These are phyloP conservation scores for Macadamia integrifolia DNA, from an alignment of 164 flowering plant species.

Conservation along the genomic window DNA sequence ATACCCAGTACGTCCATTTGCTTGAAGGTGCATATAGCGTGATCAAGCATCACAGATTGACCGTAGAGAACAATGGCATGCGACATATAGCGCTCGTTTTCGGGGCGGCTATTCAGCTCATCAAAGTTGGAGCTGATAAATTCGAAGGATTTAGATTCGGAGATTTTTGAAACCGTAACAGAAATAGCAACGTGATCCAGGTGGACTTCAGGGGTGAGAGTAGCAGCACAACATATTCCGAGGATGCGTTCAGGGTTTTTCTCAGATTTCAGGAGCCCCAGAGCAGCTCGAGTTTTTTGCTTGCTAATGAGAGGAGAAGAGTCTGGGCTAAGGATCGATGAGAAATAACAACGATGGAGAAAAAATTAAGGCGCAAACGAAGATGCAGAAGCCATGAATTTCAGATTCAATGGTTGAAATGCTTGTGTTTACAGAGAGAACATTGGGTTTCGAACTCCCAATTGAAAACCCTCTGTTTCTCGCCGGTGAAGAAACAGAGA, in stretches of 20 bases:
- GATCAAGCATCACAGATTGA: slow-evolving; percentile 56
- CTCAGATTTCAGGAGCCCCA: slow-evolving; percentile 63
- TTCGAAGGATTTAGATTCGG: slow-evolving; percentile 32
- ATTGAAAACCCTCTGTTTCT: too few species aligned
- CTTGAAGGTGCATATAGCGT: slow-evolving; percentile 48
- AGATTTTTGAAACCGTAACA: slow-evolving; percentile 53
- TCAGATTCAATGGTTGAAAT: too few species aligned
- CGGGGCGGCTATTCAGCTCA: slow-evolving; percentile 50
- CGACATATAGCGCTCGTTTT: slow-evolving; percentile 44
- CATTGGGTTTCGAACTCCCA: too few species aligned
- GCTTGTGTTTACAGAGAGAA: too few species aligned
- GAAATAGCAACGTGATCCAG: slow-evolving; percentile 68
- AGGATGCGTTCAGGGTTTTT: slow-evolving; percentile 56
- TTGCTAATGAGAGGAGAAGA: slow-evolving; percentile 37
- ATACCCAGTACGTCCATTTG: slow-evolving; percentile 38
- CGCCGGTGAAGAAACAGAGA: too few species aligned
- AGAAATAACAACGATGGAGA: slow-evolving; percentile 24
- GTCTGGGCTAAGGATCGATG: slow-evolving; percentile 49
- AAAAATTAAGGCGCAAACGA: slow-evolving; percentile 25
- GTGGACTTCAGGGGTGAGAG: slow-evolving; percentile 56
- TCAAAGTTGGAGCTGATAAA: slow-evolving; percentile 39
- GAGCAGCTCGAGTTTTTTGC: slow-evolving; percentile 56
- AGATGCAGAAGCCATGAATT: slow-evolving; percentile 24
- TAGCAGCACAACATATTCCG: slow-evolving; percentile 71
- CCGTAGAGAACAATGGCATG: slow-evolving; percentile 69